Percentiles rank a stretch among this genome's conserved stretches.
phyloP scores from a whole-genome alignment of 345 rosid genomes.

The Lenwebbia sp. region DNA sequence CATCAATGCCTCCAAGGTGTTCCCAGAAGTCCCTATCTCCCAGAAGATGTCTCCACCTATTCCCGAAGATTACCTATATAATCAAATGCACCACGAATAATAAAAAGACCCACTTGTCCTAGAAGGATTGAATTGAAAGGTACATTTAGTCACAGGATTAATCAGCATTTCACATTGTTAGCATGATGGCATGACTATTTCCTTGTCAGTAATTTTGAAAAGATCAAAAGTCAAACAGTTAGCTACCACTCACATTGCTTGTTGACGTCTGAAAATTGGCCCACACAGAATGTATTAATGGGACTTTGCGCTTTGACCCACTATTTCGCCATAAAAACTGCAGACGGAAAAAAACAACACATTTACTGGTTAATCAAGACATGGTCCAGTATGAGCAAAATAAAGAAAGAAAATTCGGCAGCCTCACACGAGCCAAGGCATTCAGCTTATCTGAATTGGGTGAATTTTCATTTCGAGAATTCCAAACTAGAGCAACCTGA shows the following conservation, averaged over 20 bases:
- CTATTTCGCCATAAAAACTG: constrained; percentile 90
- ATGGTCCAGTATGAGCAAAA: not conserved
- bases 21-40: constrained; percentile 97
- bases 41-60: constrained; percentile 91
- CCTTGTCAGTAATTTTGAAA: not conserved
- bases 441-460: constrained; percentile 48
- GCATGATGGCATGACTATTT: not conserved
- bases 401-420: not conserved
- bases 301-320: constrained; percentile 49
- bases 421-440: constrained; percentile 70
- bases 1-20: constrained; percentile 83
- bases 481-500: constrained; percentile 87
- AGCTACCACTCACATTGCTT: constrained; percentile 57
- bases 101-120: not conserved
- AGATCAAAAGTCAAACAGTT: not conserved
- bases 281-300: constrained; percentile 83
- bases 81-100: not conserved
- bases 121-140: not conserved
- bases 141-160: not conserved
- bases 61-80: constrained; percentile 80
- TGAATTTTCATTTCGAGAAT: constrained; percentile 81
- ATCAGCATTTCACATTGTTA: not conserved
- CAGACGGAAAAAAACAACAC: not conserved
- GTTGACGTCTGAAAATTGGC: constrained; percentile 95
- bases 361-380: not conserved